Conservation (phyloP, 2,329 filamentous ascomycete species). For the Atkinsonella hypoxylon region DNA sequence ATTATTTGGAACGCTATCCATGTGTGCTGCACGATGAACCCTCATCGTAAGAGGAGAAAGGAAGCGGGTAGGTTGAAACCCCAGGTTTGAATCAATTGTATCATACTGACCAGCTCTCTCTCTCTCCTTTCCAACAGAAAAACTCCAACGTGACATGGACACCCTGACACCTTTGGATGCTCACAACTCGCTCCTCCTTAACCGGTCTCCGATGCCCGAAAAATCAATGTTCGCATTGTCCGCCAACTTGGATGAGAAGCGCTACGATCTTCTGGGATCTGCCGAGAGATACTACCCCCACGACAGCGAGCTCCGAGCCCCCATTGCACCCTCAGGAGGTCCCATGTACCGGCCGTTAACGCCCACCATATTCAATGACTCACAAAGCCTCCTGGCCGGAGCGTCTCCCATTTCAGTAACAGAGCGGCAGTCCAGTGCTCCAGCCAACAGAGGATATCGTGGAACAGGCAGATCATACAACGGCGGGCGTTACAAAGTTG, state of each 20-base stretch:
- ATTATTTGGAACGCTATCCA: conserved; percentile 84
- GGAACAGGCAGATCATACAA: conserved; percentile 9
- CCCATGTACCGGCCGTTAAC: conserved; percentile 26
- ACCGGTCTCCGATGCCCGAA: conserved; percentile 28
- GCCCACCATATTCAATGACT: conserved; percentile 20
- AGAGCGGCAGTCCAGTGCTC: conserved; percentile 9
- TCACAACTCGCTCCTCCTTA: conserved; percentile 73
- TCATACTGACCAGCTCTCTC: neutral
- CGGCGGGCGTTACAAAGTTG: neutral
- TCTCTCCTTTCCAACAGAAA: conserved; percentile 39
- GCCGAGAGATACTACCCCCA: conserved; percentile 21
- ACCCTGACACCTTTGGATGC: conserved; percentile 78
- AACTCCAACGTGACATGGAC: conserved; percentile 64
- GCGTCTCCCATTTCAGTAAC: conserved; percentile 27
- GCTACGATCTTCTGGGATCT: conserved; percentile 17
- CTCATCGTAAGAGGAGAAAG: conserved; percentile 78
- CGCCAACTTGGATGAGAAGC: conserved; percentile 25
- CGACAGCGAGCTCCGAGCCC: conserved; percentile 12
- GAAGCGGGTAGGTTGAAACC: conserved; percentile 59
- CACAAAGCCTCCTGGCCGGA: conserved; percentile 25
- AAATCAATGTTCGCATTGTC: conserved; percentile 32
- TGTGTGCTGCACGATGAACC: conserved; percentile 74
- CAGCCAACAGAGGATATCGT: conserved; percentile 4
- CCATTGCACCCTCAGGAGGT: conserved; percentile 15
- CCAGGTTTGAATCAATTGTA: conserved; percentile 15